Evolutionary conservation across 208 protist genomes (phyloP), one percentile per base, ranked within the genome.

Genomic region (Trypanosoma brucei): DNA sequence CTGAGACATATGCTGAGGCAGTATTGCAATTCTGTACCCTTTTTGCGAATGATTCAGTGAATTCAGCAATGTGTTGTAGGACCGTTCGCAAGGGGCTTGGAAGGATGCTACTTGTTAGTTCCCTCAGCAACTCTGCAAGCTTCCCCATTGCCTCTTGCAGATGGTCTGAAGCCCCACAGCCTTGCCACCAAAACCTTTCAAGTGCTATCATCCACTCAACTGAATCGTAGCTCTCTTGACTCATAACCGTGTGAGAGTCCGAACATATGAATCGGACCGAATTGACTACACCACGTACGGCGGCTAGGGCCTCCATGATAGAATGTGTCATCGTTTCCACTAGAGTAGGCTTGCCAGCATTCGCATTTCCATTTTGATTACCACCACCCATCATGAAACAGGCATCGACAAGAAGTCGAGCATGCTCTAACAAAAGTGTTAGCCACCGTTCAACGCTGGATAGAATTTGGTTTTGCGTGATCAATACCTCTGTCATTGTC

Each of bases 161-260:
- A 0, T 40, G 55, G 1, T 54, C 54, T 2, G 61, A 70, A 1
- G 71, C 39, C 6, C 49, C 46, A 59, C 79, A 76, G 39, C 83
- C 86, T 44, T 86, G 79, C 83, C 79, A 84, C 78, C 81, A 84
- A 56, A 93, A 85, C 36, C 70, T 59, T 45, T 90, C 77, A 7
- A 86, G 44, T 5, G 80, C 76, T 1, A 86, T 40, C 31, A 89
- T 55, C 69, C 77, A 79, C 38, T 61, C 55, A 31, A 48, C 79
- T 33, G 52, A 55, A 30, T 68, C 55, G 59, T 59, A 59, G 4
- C 1, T 42, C 34, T 49, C n/a, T 6, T 38, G 9, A 46, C 44
- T 50, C 14, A 67, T 31, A 13, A 71, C 37, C 4, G n/a, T 36
- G 9, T 36, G 11, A 8, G 70, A 63, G 38, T 54, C 35, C 22